Evolutionary conservation across 495 filamentous ascomycete genomes (phyloP).

Genomic region (Aspergillus coremiiformis): DNA sequence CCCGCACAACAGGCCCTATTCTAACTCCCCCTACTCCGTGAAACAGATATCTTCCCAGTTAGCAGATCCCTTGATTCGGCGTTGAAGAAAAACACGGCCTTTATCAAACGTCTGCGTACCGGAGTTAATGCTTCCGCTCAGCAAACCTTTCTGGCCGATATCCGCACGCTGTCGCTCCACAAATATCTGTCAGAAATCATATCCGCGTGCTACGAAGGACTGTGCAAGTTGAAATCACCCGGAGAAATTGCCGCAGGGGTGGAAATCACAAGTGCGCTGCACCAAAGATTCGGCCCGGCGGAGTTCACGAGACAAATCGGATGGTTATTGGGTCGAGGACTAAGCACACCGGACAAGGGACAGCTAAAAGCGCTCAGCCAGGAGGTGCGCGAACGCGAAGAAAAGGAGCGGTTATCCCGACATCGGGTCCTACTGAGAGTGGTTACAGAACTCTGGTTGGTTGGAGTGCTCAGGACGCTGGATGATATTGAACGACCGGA

Average conservation of each 20-base stretch:
- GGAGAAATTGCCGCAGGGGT: constrained; percentile 87
- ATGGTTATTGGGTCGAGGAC: constrained; percentile 85
- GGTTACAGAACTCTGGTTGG: constrained; percentile 94
- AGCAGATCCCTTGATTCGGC: constrained; percentile 84
- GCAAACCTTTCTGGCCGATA: constrained; percentile 81
- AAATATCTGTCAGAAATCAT: constrained; percentile 98
- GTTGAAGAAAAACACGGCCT: constrained; percentile 97
- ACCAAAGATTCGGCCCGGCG: constrained; percentile 86
- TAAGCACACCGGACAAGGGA: constrained; percentile 86
- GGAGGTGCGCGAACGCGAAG: constrained; percentile 87
- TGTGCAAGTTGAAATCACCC: constrained; percentile 83
- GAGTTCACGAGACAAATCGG: constrained; percentile 90
- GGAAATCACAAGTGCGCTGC: constrained; percentile 86
- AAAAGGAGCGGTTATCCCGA: constrained; percentile 82
- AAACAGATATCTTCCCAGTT: constrained; percentile 70
- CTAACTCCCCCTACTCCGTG: background rate
- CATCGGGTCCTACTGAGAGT: constrained; percentile 83
- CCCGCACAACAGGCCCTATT: constrained; percentile 2
- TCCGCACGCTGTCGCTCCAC: constrained; percentile 84
- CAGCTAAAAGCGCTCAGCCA: constrained; percentile 68
- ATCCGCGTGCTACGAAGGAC: constrained; percentile 93
- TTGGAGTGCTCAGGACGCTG: constrained; percentile 75
- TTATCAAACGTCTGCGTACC: constrained; percentile 93
- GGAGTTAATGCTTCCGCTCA: constrained; percentile 72
- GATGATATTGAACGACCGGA: constrained; percentile 86